phyloP scores from a whole-genome alignment of 805 yeast genomes.

The Starmerella apis region DNA sequence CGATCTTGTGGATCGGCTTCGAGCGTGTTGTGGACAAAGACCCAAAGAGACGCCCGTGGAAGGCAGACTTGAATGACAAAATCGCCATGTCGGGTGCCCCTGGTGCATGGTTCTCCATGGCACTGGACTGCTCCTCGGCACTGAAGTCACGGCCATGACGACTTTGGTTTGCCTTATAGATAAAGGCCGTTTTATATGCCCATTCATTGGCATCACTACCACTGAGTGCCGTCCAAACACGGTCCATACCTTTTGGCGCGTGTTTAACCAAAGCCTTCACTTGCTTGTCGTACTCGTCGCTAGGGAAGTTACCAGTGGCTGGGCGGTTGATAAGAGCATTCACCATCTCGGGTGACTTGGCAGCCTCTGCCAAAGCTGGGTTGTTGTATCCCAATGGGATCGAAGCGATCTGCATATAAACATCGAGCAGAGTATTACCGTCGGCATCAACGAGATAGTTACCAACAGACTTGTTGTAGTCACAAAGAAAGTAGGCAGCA shows the following conservation, averaged over 20 bases:
- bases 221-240: conserved; percentile 69
- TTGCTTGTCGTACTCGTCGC: conserved; percentile 43
- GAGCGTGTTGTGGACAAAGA: conserved; percentile 85
- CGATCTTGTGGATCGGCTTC: conserved; percentile 85
- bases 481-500: conserved; percentile 65
- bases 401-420: conserved; percentile 76
- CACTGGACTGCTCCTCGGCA: conserved; percentile 55
- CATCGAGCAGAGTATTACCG: conserved; percentile 64
- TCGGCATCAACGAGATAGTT: conserved; percentile 74
- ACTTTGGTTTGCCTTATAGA: conserved; percentile 59
- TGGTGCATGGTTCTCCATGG: conserved; percentile 75
- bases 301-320: conserved; percentile 74
- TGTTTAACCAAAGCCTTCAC: conserved; percentile 52
- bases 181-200: conserved; percentile 81
- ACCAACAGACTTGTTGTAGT: conserved; percentile 63
- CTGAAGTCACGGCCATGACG: conserved; percentile 61
- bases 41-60: conserved; percentile 93
- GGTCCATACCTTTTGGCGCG: conserved; percentile 69
- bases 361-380: conserved; percentile 60
- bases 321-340: conserved; percentile 73
- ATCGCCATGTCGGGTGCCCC: conserved; percentile 83
- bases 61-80: conserved; percentile 74
- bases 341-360: conserved; percentile 58
- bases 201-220: conserved; percentile 86
- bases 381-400: conserved; percentile 79